A percentile compares a stretch with the other conserved stretches of the same genome.
Evolutionary conservation across 2,329 filamentous ascomycete species (phyloP).

Genomic region (Verruconis gallopava): DNA sequence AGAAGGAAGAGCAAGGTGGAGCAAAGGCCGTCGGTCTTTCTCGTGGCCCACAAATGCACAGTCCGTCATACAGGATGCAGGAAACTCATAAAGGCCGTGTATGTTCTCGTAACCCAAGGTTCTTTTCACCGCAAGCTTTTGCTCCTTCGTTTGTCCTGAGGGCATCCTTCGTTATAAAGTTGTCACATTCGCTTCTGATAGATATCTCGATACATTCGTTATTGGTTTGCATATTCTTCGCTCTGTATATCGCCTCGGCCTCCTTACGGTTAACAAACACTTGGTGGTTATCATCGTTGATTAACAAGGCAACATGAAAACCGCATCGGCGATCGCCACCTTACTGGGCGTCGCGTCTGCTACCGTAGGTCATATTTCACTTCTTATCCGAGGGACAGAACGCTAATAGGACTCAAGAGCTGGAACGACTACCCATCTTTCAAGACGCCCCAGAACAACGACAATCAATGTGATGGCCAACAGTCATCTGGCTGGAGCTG

Average conservation of each 20-base stretch:
- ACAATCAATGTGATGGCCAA: constrained; percentile 63
- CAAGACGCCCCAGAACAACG: constrained; percentile 55
- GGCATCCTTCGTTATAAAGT: too few relatives aligned
- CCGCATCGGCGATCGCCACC: not conserved
- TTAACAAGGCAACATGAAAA: constrained; percentile 12
- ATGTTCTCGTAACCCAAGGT: too few relatives aligned
- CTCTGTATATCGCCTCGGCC: constrained; percentile 4
- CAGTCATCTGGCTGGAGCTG: constrained; percentile 64
- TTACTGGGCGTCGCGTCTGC: constrained; percentile 3
- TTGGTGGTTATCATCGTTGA: too few relatives aligned
- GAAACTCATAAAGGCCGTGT: too few relatives aligned
- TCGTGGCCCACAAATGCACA: too few relatives aligned
- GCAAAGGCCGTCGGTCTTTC: too few relatives aligned
- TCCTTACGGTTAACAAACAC: too few relatives aligned
- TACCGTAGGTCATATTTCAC: not conserved
- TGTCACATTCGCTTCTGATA: not conserved
- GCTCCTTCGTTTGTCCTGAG: too few relatives aligned
- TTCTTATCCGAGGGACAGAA: too few relatives aligned
- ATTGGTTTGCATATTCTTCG: not conserved
- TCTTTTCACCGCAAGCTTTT: too few relatives aligned
- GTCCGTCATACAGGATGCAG: too few relatives aligned
- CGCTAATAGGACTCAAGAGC: constrained; percentile 11
- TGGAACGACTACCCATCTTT: constrained; percentile 45
- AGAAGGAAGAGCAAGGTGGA: not conserved
- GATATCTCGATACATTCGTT: not conserved